A percentile compares a stretch with the other conserved stretches of the same genome.
These are phyloP conservation scores for Colletotrichum sp. DNA, from an alignment of 2,329 filamentous ascomycete species.

Conservation along the genomic window DNA sequence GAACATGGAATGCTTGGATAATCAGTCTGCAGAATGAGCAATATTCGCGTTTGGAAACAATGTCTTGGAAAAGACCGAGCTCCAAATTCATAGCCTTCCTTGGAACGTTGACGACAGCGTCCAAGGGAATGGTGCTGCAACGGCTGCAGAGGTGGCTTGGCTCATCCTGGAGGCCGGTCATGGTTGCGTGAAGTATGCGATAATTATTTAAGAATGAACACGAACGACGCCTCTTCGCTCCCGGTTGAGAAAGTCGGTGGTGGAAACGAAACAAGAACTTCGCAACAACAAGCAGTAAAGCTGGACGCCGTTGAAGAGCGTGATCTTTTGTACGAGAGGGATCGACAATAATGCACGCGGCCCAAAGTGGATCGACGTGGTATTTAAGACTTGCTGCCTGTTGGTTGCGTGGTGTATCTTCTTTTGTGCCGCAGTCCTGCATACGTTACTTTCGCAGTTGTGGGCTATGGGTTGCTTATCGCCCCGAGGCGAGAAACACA, in stretches of 20 bases:
- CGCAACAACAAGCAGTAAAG: background rate
- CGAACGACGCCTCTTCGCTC: background rate
- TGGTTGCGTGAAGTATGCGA: background rate
- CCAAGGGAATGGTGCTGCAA: background rate
- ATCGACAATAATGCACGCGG: background rate
- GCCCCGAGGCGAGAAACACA: no score
- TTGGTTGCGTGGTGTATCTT: background rate
- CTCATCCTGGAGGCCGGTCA: background rate
- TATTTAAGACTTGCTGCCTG: no score
- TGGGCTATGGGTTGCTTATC: no score
- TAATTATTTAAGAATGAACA: background rate
- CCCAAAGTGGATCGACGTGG: no score
- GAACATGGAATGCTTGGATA: background rate
- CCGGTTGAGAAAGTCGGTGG: background rate
- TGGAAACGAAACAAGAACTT: rapidly evolving
- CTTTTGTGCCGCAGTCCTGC: background rate
- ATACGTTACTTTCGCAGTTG: no score
- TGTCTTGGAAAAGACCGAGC: rapidly evolving
- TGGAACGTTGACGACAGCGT: rapidly evolving
- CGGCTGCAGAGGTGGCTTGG: background rate
- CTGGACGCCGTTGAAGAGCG: background rate
- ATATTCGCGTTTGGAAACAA: background rate
- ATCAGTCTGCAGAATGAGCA: background rate
- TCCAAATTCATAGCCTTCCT: rapidly evolving
- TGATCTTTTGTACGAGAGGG: background rate